A percentile compares a stretch with the other conserved stretches of the same genome.
These are phyloP conservation scores for Nitzschia sp. DNA, from an alignment of 108 stramenopile genomes.

Conservation along the genomic window DNA sequence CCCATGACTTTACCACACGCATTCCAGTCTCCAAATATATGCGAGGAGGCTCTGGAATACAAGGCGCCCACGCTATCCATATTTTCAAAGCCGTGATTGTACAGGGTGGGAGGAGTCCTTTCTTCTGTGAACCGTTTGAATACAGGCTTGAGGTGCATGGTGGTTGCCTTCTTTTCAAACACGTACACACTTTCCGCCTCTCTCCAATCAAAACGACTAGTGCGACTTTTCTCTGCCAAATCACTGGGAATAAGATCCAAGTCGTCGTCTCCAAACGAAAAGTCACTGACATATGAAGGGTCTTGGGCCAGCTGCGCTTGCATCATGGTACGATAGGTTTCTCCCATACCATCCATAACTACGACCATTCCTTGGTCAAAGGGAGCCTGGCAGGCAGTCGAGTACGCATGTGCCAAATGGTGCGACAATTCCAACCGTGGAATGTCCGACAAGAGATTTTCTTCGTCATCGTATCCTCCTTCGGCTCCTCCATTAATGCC, in stretches of 20 bases:
- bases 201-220: constrained; percentile 73
- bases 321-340: constrained; percentile 87
- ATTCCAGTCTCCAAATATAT: constrained; percentile 98
- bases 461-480: constrained; percentile 67
- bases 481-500: constrained; percentile 73
- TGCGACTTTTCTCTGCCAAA: constrained; percentile 50
- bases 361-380: constrained; percentile 85
- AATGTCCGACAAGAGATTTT: constrained; percentile 49
- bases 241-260: constrained; percentile 81
- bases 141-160: constrained; percentile 54
- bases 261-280: constrained; percentile 32
- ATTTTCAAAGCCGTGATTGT: constrained; percentile 89
- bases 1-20: constrained; percentile 97
- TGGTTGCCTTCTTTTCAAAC: constrained; percentile 44
- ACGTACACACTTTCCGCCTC: constrained; percentile 94
- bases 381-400: constrained; percentile 79
- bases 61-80: constrained; percentile 95
- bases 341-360: constrained; percentile 97
- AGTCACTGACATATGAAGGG: constrained; percentile 74
- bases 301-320: constrained; percentile 42
- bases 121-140: constrained; percentile 93
- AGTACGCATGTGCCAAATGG: constrained; percentile 96
- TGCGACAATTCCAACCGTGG: constrained; percentile 78
- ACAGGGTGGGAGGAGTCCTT: constrained; percentile 68
- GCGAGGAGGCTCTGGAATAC: constrained; percentile 89